Evolutionary conservation across 192 early-diverging fungal species (phyloP).

Genomic region (Lunasporangiospora selenospora): DNA sequence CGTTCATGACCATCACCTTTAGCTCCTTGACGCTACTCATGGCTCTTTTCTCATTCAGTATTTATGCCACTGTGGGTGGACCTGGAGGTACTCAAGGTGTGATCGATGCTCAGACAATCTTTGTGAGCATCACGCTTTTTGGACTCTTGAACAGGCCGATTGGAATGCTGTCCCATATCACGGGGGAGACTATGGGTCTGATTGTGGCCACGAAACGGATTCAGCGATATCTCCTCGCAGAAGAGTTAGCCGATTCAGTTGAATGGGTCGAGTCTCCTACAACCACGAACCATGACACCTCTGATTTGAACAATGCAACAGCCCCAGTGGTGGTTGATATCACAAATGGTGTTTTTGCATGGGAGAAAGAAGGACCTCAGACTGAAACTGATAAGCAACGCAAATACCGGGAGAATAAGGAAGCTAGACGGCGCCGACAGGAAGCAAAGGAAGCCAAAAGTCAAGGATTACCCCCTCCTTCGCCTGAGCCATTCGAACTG

Average conservation of each 20-base stretch:
- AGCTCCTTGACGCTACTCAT: constrained; percentile 26
- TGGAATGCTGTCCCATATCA: constrained; percentile 22
- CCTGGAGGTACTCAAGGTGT: constrained; percentile 16
- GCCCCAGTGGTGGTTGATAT: constrained; percentile 5
- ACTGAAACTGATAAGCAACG: constrained; percentile 19
- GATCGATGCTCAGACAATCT: constrained; percentile 26
- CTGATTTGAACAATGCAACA: constrained; percentile 2
- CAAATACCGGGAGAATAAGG: constrained; percentile 13
- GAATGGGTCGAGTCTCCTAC: too few relatives aligned
- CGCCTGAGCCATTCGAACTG: neutral
- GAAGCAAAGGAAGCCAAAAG: constrained; percentile 3
- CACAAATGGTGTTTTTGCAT: constrained; percentile 12
- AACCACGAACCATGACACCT: too few relatives aligned
- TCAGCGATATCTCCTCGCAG: constrained; percentile 15
- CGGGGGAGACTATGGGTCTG: constrained; percentile 9
- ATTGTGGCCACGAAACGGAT: constrained; percentile 15
- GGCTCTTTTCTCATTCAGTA: constrained; percentile 26
- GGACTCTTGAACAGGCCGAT: constrained; percentile 30
- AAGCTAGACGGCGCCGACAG: neutral
- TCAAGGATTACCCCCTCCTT: neutral
- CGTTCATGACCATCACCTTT: constrained; percentile 26
- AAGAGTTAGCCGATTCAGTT: constrained; percentile 17
- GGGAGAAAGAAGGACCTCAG: neutral
- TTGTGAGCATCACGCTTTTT: constrained; percentile 28
- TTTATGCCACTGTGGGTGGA: constrained; percentile 31